phyloP scores from a whole-genome alignment of 352 stramenopile species.

The Globisporangium mamillatum region DNA sequence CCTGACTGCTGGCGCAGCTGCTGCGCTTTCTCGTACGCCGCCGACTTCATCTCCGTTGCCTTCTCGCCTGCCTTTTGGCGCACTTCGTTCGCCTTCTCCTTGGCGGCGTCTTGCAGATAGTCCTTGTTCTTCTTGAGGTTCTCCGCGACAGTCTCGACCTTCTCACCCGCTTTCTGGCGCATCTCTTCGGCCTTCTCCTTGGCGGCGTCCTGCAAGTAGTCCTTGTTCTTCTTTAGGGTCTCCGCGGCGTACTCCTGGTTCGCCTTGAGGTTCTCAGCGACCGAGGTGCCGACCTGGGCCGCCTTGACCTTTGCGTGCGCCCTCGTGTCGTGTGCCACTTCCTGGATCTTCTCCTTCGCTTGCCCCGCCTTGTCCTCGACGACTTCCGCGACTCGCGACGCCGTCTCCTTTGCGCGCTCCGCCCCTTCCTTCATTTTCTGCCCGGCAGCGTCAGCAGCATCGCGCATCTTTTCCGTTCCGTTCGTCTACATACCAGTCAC shows the following conservation, averaged over 20 bases:
- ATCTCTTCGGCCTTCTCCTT: slow-evolving; percentile 28
- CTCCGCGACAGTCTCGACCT: slow-evolving; percentile 33
- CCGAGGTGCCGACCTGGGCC: neutral
- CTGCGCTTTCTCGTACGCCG: slow-evolving; percentile 13
- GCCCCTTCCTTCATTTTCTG: slow-evolving; percentile 20
- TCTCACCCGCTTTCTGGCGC: slow-evolving; percentile 9
- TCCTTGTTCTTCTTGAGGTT: slow-evolving; percentile 48
- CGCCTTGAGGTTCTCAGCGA: neutral
- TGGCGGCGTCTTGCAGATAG: slow-evolving; percentile 41
- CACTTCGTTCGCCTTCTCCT: slow-evolving; percentile 28
- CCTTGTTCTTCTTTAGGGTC: neutral
- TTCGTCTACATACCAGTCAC: neutral
- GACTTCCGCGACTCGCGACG: neutral
- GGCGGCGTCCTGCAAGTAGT: neutral
- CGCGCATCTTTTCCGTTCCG: slow-evolving; percentile 11
- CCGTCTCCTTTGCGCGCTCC: slow-evolving; percentile 19
- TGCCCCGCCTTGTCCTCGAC: slow-evolving; percentile 19
- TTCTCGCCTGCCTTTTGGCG: slow-evolving; percentile 16
- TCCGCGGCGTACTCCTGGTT: neutral
- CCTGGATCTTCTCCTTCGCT: slow-evolving; percentile 30
- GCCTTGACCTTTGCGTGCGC: slow-evolving; percentile 21
- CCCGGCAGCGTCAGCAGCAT: slow-evolving; percentile 8
- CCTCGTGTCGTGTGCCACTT: slow-evolving; percentile 23
- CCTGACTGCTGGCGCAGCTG: slow-evolving; percentile 18
- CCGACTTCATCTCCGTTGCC: slow-evolving; percentile 7